A percentile compares a stretch with the other conserved stretches of the same genome.
Evolutionary conservation across 2,329 filamentous ascomycete genomes (phyloP).

Genomic region (Arthrobotrys entomopaga): DNA sequence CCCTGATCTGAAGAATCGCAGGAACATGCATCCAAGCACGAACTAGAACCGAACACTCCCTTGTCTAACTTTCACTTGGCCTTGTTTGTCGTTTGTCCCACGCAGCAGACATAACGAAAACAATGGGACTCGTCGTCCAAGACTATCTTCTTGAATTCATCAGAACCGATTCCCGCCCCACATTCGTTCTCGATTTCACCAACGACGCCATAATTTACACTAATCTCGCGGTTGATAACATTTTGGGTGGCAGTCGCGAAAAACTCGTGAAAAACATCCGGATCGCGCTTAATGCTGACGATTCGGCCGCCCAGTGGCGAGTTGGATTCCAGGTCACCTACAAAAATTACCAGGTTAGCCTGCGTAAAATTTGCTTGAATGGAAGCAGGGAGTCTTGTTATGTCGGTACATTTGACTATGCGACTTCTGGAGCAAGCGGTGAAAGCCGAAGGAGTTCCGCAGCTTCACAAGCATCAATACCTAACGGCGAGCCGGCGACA

Average conservation of each 20-base stretch:
- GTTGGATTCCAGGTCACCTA: conserved; percentile 25
- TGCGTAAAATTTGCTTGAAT: conserved; percentile 27
- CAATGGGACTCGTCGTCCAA: conserved; percentile 35
- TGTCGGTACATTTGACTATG: conserved; percentile 36
- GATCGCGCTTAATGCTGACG: conserved; percentile 13
- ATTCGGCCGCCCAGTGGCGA: conserved; percentile 6
- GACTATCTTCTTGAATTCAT: conserved; percentile 50
- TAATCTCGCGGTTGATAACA: conserved; percentile 26
- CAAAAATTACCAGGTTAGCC: conserved; percentile 28
- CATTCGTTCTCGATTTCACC: conserved; percentile 39
- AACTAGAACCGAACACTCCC: too few relatives aligned
- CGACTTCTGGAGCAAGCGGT: neutral
- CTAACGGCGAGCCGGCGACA: neutral
- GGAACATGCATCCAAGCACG: too few relatives aligned
- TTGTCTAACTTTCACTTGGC: neutral
- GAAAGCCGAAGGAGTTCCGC: conserved; percentile 1
- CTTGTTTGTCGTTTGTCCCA: neutral
- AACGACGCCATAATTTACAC: conserved; percentile 37
- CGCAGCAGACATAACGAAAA: conserved; percentile 5
- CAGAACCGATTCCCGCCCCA: conserved; percentile 43
- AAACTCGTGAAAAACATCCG: conserved; percentile 20
- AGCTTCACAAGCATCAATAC: conserved; percentile 6
- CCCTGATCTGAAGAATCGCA: too few relatives aligned
- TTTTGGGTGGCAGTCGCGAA: conserved; percentile 21
- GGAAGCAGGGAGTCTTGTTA: conserved; percentile 32